Conservation (phyloP, 2,329 filamentous ascomycete genomes). For the Fusarium gaditjirri region DNA sequence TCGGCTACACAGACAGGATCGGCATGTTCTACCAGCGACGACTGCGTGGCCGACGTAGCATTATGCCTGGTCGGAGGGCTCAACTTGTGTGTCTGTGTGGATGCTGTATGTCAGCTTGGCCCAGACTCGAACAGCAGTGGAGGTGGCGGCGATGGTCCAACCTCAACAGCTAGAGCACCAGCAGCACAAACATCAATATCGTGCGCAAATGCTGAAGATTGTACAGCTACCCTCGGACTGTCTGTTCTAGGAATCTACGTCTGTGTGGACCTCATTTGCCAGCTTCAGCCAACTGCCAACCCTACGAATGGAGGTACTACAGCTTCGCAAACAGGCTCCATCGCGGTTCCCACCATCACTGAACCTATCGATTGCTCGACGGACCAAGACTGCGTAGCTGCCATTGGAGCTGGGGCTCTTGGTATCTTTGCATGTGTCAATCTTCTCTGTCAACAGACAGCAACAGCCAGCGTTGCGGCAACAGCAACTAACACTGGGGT, state of each 20-base stretch:
- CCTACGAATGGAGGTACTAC: background rate
- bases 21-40: background rate
- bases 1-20: background rate
- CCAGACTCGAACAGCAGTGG: background rate
- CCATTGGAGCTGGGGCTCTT: background rate
- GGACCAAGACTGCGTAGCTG: slow-evolving; percentile 6
- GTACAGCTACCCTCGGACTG: slow-evolving; percentile 9
- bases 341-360: background rate
- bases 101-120: background rate
- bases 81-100: slow-evolving; percentile 1
- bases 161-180: background rate
- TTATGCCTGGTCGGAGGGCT: background rate
- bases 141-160: background rate
- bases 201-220: background rate
- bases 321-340: background rate
- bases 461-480: background rate
- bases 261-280: slow-evolving; percentile 14
- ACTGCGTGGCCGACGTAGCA: background rate
- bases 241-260: slow-evolving; percentile 5
- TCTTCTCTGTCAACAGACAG: slow-evolving; percentile 9
- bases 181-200: background rate
- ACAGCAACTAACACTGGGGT: background rate
- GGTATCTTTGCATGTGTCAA: slow-evolving; percentile 11
- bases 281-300: background rate
- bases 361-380: background rate